These are phyloP conservation scores for Aspergillus melleus DNA, from an alignment of 2,329 filamentous ascomycete species.

Conservation along the genomic window DNA sequence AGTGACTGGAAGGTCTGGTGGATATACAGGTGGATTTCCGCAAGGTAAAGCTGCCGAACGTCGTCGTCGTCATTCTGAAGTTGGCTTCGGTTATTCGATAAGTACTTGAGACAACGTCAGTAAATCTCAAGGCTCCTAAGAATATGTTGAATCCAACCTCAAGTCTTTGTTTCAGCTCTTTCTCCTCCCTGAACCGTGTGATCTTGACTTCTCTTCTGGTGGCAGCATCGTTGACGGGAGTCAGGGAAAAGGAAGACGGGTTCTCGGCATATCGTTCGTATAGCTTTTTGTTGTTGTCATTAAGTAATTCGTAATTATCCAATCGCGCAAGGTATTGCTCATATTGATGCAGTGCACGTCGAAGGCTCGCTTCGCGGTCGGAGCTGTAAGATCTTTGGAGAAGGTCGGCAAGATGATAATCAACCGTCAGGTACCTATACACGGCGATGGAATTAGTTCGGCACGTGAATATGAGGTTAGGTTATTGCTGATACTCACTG, in stretches of 20 bases:
- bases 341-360: conserved; percentile 67
- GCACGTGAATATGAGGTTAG: not conserved
- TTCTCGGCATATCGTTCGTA: conserved; percentile 73
- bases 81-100: conserved; percentile 59
- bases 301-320: conserved; percentile 76
- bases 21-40: conserved; percentile 69
- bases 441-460: conserved; percentile 20
- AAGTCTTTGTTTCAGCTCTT: conserved; percentile 79
- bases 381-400: conserved; percentile 64
- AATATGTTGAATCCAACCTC: conserved; percentile 53
- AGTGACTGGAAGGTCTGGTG: conserved; percentile 83
- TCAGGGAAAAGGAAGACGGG: conserved; percentile 70
- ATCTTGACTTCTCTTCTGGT: conserved; percentile 82
- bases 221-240: conserved; percentile 65
- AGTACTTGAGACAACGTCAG: conserved; percentile 49
- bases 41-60: conserved; percentile 75
- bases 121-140: conserved; percentile 23
- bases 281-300: conserved; percentile 63
- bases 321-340: conserved; percentile 75
- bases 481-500: conserved; percentile 53
- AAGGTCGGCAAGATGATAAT: conserved; percentile 78
- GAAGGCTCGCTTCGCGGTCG: conserved; percentile 64
- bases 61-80: conserved; percentile 78
- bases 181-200: conserved; percentile 78
- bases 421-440: conserved; percentile 69